Percentiles rank a stretch among this genome's conserved stretches.
Conservation (phyloP, 345 rosid genomes). For the Populus nigra region DNA sequence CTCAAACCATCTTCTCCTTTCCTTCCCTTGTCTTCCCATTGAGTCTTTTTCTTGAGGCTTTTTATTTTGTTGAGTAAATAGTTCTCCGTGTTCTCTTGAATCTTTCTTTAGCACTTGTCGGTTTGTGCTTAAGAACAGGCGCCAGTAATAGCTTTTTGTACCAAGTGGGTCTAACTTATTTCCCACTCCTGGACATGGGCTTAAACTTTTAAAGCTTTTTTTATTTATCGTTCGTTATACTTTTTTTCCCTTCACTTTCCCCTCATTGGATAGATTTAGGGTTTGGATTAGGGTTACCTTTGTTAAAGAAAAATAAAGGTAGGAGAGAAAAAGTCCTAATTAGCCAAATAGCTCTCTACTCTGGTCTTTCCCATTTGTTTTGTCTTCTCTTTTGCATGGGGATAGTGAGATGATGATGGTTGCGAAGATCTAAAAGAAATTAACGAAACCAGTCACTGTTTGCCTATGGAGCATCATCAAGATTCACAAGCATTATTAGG, state of each 20-base stretch:
- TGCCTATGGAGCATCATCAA: conserved; percentile 86
- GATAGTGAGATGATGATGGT: neutral
- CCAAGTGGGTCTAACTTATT: conserved; percentile 27
- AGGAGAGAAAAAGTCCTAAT: conserved; percentile 1
- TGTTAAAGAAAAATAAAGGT: neutral
- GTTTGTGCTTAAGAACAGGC: conserved; percentile 7
- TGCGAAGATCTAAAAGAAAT: conserved; percentile 19
- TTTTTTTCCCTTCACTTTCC: neutral
- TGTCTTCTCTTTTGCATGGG: conserved; percentile 1
- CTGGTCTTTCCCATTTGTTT: neutral
- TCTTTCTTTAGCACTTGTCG: neutral
- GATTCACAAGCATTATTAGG: conserved; percentile 65
- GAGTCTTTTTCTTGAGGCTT: neutral
- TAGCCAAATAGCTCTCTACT: neutral
- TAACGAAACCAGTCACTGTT: conserved; percentile 50
- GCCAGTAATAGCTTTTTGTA: conserved; percentile 1
- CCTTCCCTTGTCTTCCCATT: neutral
- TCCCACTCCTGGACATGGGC: conserved; percentile 8
- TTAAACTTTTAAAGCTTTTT: neutral
- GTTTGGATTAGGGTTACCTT: conserved; percentile 35
- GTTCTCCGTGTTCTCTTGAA: neutral
- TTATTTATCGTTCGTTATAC: neutral
- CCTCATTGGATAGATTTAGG: conserved; percentile 15
- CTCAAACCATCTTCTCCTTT: neutral
- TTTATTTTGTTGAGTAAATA: neutral